Evolutionary conservation across 179 eudicot genomes (phyloP), one percentile per base, ranked within the genome.

Genomic region (Camellia oleifera): DNA sequence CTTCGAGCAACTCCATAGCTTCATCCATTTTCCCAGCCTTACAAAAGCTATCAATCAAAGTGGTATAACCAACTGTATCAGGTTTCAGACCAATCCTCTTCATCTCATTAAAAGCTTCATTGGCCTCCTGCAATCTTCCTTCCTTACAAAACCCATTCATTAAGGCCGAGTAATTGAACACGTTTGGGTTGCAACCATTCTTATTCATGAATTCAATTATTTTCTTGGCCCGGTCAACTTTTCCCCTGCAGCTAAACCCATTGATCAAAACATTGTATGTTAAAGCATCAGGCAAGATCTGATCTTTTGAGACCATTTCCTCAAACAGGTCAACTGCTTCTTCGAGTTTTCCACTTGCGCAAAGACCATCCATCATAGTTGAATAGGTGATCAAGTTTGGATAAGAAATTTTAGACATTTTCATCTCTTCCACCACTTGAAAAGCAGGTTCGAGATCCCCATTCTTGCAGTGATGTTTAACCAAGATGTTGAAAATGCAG

Each of bases 371-470:
- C 83, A 95, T 92, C 50, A 95, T 62, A 60, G 99, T 95, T 4
- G 98, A 87, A 83, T 91, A 95, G 7, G 99, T 95, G 82, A 96
- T 89, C 83, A 96, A 78, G 85, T 94, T 94, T 18, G 99, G 99
- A 76, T 77, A 86, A 48, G 97, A 92, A 52, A 78, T 62, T 71
- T 77, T 77, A 1, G 91, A 86, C 78, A 78, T 87, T 83, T 90
- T 92, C 99, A 96, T 96, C 92, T 92, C 99, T 85, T 88, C 82
- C 75, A 96, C 77, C 76, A 96, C 94, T 88, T 89, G 88, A 86
- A 91, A 85, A 63, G 97, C 98, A 46, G 91, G 83, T 73, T 87
- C 92, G 57, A 92, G 65, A 80, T 91, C 89, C 69, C 98, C 97
- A 11, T 85, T 88, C 82, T 82, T 92, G 83, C 96, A 90, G 75